Base-by-base conservation (phyloP, 2,329 filamentous ascomycete genomes). In the Penicillium sp. region DNA sequence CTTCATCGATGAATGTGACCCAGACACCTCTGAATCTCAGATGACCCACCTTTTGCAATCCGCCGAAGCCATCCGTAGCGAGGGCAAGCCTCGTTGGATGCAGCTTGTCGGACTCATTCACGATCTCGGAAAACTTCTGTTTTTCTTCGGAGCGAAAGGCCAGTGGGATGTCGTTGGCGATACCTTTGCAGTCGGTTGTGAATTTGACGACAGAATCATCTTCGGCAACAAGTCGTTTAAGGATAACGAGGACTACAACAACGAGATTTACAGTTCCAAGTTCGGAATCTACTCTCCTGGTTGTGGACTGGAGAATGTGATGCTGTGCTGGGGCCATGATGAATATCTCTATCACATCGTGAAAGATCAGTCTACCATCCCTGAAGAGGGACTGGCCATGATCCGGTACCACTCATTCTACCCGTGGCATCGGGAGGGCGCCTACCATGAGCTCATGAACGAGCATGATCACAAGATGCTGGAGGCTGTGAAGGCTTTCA, bases 381-480 rank as follows among this genome's bases (percentile, higher is more conserved):
- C 92, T 0, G 81, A 83, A 44, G 91, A 96, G 81, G 89, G 88
- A 0, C 81, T 96, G 9, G 92, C 91, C 56, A 96, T 96, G 90
- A 94, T 96, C 71, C 81, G 92, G 51, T 96, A 95, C 76, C 92
- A 96, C 77, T 90, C 87, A 4, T 96, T 96, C 77, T 96, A 96
- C 75, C 88, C 92, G 14, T 96, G 91, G 92, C 92, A 96, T 76
- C 84, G 81, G 56, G 87, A 88, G 72, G 88, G 87, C 50, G 91
- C 89, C 7, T 96, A 96, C 76, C 74, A 75, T 56, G 85, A 90
- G 74, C 83, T 96, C 72, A 96, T 96, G 91, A 83, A 88, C 71
- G 85, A 88, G 57, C 88, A 92, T 69, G 92, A 96, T 66, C 77
- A 87, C 72, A 81, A 82, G 65, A 92, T 95, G 87, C 77, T 95